Evolutionary conservation across 2,329 filamentous ascomycete species (phyloP), one percentile per base, ranked within the genome.

Genomic region (Fusarium liriodendri): DNA sequence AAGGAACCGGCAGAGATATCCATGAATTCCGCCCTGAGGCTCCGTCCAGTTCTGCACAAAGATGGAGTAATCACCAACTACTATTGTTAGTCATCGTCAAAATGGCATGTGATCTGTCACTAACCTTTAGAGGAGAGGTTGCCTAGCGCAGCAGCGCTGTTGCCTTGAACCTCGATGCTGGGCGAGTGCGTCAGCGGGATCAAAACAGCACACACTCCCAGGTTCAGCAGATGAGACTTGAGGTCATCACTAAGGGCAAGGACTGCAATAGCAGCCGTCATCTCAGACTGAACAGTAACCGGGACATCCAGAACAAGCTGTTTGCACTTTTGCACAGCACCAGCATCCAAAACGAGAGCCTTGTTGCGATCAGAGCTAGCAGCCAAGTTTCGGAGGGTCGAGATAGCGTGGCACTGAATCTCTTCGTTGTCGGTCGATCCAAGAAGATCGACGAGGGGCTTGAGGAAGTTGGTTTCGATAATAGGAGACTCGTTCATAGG

Each of bases 261-360:
- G 16, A 99, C 97, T 40, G 97, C 97, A 83, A 99, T 98, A 1
- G 97, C 97, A n/a, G 97, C 97, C 6, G 97, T 99, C 97, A 99
- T 99, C 83, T 99, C 97, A 2, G 95, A 98, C 82, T 99, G 97
- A 3, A 99, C 97, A 42, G 94, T 96, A 58, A 98, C 89, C 0
- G 97, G 95, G 4, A 98, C 97, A 65, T 97, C 93, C 20, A 99
- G 87, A 27, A 99, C 95, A 62, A 99, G 88, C 80, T 98, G 95
- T 84, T 98, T 98, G 91, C 97, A 99, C 83, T 98, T 98, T 81
- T 98, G 95, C 42, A 99, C 97, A 2, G 97, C 97, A 27, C 97
- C 97, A 37, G 97, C 97, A 83, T 98, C 95, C 58, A 99, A 86
- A 1, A 99, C 97, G n/a, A 99, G 89, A 67, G 97, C 94, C 85